Evolutionary conservation across 108 stramenopile genomes (phyloP), one percentile per base, ranked within the genome.

Genomic region (Conticribra weissflogii): DNA sequence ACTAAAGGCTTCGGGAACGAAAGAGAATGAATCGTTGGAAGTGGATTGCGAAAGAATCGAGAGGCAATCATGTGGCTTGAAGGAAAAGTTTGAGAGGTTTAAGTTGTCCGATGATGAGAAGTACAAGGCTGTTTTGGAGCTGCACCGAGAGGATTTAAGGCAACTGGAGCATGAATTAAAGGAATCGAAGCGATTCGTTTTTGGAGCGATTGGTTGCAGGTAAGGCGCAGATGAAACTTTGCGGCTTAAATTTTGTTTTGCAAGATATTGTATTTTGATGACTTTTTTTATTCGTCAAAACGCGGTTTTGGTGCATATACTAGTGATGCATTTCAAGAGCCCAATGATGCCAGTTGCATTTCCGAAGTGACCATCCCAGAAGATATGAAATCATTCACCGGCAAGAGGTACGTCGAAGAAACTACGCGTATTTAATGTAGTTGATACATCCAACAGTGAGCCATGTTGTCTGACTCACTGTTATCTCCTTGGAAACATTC

Each of bases 71-170:
- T 69, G 46, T 44, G 79, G 79, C 29, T 54, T 80, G 30, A 72
- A 65, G 27, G 79, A 80, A 52, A 80, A 80, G 49, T 73, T 80
- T 69, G 79, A 72, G 47, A 66, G 72, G 33, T 72, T 80, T 61
- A 68, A 69, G 36, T 23, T 73, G 19, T 34, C 72, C 31, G 79
- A 80, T 29, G 72, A 63, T 31, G 79, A 80, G 34, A 80, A 73
- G 72, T 80, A 66, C 36, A 58, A 27, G 51, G 59, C 79, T 0
- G 59, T 80, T 21, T 23, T 59, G 34, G 63, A 34, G 1, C 30
- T 73, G 72, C 71, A 80, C 54, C 68, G 30, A 48, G 71, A 58
- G 59, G 79, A 80, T 64, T 66, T 80, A 29, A 30, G 33, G 47
- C 53, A 72, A 44, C 60, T 80, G 29, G 66, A 73, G 34, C 0